Percentiles rank a stretch among this genome's conserved stretches.
These are phyloP conservation scores for Dalechampia spathulata DNA, from an alignment of 441 rosid genomes.

Conservation along the genomic window DNA sequence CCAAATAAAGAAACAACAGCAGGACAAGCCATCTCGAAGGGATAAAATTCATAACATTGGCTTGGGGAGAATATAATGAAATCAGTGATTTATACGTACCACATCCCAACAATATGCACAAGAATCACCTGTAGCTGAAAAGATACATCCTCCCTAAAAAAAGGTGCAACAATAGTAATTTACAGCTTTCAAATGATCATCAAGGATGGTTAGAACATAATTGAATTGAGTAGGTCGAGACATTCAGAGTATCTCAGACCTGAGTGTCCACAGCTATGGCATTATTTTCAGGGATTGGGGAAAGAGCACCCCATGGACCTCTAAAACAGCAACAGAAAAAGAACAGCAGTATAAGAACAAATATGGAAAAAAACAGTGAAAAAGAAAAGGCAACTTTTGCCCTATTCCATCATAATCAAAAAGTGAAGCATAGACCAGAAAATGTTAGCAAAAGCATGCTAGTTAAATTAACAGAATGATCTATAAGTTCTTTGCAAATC, in stretches of 20 bases:
- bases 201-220: neutral
- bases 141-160: constrained; percentile 61
- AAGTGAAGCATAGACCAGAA: no score
- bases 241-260: constrained; percentile 30
- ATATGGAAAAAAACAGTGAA: neutral
- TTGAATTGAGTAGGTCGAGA: neutral
- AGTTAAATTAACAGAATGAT: no score
- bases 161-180: constrained; percentile 2
- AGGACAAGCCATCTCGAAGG: neutral
- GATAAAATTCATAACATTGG: constrained; percentile 4
- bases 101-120: constrained; percentile 95
- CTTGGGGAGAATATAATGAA: constrained; percentile 5
- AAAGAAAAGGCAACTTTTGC: no score
- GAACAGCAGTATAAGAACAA: constrained; percentile 10
- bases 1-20: constrained; percentile 3
- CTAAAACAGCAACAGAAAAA: constrained; percentile 27
- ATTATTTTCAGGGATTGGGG: constrained; percentile 91
- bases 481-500: no score
- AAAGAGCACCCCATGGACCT: constrained; percentile 98
- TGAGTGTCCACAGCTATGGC: constrained; percentile 74
- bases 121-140: constrained; percentile 88
- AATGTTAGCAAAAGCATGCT: no score
- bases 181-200: neutral
- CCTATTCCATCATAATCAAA: no score
- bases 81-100: constrained; percentile 43